Percentiles rank a stretch among this genome's conserved stretches.
These are phyloP conservation scores for Paragyromitra xinjiangensis DNA, from an alignment of 495 filamentous ascomycete species.

Conservation along the genomic window DNA sequence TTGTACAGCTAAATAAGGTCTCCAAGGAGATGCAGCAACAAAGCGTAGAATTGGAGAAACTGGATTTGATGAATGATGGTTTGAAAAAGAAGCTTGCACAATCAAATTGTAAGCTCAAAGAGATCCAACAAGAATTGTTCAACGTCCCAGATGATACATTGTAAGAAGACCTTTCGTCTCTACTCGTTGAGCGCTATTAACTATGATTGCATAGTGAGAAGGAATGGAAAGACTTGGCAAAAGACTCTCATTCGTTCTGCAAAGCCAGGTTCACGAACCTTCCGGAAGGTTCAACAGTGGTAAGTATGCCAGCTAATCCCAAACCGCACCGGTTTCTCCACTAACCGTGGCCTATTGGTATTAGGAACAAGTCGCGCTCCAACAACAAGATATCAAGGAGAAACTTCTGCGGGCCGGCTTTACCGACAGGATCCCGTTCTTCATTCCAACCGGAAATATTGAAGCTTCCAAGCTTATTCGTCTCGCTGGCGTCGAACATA, in stretches of 20 bases:
- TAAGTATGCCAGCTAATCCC: background rate
- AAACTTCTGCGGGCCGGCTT: conserved; percentile 19
- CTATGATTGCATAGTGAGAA: background rate
- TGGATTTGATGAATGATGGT: conserved; percentile 37
- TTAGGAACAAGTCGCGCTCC: conserved; percentile 9
- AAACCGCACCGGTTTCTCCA: too few relatives aligned
- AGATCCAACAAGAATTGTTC: conserved; percentile 23
- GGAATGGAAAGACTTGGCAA: conserved; percentile 16
- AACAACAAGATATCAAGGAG: conserved; percentile 29
- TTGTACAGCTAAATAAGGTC: background rate
- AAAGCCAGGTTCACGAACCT: conserved; percentile 26
- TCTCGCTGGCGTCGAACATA: conserved; percentile 31
- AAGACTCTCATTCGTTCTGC: conserved; percentile 30
- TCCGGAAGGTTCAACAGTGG: conserved; percentile 7
- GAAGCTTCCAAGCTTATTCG: conserved; percentile 29
- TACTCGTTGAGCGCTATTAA: background rate
- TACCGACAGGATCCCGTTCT: conserved; percentile 26
- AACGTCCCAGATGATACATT: conserved; percentile 38
- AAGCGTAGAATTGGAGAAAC: conserved; percentile 16
- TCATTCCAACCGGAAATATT: conserved; percentile 25
- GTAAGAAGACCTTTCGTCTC: background rate
- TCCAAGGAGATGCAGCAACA: conserved; percentile 1
- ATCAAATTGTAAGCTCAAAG: conserved; percentile 25
- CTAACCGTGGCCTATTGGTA: background rate
- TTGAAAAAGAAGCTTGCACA: conserved; percentile 21